phyloP scores from a whole-genome alignment of 371 early-diverging fungal species.

The Rhizoclosmatium hyalinum region DNA sequence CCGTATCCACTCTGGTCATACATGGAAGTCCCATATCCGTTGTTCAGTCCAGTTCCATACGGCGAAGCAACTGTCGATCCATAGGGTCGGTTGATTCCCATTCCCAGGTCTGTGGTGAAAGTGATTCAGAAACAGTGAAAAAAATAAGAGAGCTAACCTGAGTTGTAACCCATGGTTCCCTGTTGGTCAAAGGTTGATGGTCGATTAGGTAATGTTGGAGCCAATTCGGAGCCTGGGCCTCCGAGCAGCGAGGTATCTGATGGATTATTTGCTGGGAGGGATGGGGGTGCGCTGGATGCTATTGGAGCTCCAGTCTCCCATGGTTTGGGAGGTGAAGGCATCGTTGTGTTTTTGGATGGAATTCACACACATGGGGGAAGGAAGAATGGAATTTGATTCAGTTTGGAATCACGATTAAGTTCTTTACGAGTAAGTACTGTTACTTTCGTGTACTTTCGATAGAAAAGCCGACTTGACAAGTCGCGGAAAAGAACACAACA shows the following conservation, averaged over 20 bases:
- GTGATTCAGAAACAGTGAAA: not conserved
- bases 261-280: slow-evolving; percentile 33
- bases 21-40: slow-evolving; percentile 12
- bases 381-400: too few species aligned
- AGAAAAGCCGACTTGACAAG: too few species aligned
- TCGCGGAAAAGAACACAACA: too few species aligned
- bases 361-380: too few species aligned
- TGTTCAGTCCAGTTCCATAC: slow-evolving; percentile 7
- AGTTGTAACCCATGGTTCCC: not conserved
- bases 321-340: slow-evolving; percentile 94
- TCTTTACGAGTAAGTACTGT: too few species aligned
- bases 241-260: not conserved
- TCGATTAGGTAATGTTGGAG: not conserved
- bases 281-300: slow-evolving; percentile 24
- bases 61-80: not conserved
- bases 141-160: not conserved
- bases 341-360: slow-evolving; percentile 33
- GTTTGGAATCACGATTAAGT: too few species aligned
- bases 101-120: not conserved
- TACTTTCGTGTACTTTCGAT: too few species aligned
- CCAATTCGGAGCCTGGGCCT: not conserved
- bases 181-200: not conserved
- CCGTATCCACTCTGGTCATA: slow-evolving; percentile 27
- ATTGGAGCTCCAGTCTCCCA: slow-evolving; percentile 75
- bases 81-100: not conserved